phyloP scores from a whole-genome alignment of 257 asterid genomes.

The Primulina tabacum region DNA sequence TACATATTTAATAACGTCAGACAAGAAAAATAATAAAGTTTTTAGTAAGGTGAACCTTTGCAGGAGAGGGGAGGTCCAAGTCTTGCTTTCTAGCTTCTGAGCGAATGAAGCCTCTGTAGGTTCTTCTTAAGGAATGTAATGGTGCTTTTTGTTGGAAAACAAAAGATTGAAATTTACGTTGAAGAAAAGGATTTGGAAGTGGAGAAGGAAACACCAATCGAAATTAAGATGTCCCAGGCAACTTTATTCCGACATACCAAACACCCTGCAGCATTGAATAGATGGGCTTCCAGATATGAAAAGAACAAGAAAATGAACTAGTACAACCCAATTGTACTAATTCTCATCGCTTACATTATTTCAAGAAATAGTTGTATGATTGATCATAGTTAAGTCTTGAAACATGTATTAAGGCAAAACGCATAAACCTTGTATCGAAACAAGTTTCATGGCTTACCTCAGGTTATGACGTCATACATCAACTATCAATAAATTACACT shows the following conservation, averaged over 20 bases:
- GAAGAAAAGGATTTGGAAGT: conserved; percentile 45
- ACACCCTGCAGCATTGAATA: conserved; percentile 43
- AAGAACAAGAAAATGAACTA: not conserved
- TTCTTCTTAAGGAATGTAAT: conserved; percentile 39
- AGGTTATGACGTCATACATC: not conserved
- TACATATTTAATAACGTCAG: conserved; percentile 1
- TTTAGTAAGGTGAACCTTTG: conserved; percentile 53
- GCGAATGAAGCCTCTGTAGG: conserved; percentile 39
- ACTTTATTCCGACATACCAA: conserved; percentile 35
- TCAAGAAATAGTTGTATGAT: not conserved
- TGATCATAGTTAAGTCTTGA: not conserved
- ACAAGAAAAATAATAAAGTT: conserved; percentile 13
- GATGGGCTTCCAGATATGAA: not conserved
- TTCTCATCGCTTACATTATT: not conserved
- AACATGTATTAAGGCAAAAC: conserved; percentile 5
- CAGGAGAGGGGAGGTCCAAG: conserved; percentile 92
- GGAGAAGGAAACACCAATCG: conserved; percentile 32
- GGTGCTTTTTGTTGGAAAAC: conserved; percentile 32
- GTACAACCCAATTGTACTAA: not conserved
- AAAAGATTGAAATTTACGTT: conserved; percentile 31
- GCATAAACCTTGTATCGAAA: not conserved
- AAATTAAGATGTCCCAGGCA: conserved; percentile 27
- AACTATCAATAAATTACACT: not conserved
- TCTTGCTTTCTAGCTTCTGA: conserved; percentile 66
- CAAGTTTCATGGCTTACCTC: not conserved